phyloP scores from a whole-genome alignment of 108 stramenopile species.

The Mediolabrus comicus region DNA sequence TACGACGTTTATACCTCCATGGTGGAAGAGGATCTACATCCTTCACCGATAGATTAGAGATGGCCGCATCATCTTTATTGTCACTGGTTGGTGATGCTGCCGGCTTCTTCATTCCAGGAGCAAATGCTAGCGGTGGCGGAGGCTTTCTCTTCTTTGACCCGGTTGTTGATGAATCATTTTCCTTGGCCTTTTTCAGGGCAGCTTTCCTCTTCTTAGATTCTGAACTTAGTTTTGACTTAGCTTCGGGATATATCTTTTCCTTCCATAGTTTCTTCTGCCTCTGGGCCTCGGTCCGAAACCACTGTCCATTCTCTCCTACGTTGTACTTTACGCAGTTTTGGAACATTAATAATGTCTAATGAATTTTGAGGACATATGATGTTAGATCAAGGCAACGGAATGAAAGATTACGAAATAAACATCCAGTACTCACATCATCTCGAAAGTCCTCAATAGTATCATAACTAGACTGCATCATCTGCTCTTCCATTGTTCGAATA shows the following conservation, averaged over 20 bases:
- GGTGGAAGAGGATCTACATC: conserved; percentile 50
- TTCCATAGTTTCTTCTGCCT: conserved; percentile 76
- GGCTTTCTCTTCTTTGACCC: conserved; percentile 56
- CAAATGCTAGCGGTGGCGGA: conserved; percentile 42
- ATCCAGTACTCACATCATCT: conserved; percentile 55
- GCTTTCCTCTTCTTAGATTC: conserved; percentile 65
- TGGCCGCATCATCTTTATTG: conserved; percentile 34
- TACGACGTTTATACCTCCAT: conserved; percentile 55
- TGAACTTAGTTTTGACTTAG: conserved; percentile 49
- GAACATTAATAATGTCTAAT: conserved; percentile 68
- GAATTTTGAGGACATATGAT: background rate
- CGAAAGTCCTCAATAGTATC: conserved; percentile 64
- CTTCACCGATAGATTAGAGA: conserved; percentile 37
- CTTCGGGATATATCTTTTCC: conserved; percentile 69
- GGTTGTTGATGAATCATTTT: conserved; percentile 19
- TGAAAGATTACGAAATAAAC: background rate
- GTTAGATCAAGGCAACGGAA: background rate
- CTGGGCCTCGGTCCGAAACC: conserved; percentile 81
- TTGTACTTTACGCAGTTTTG: conserved; percentile 85
- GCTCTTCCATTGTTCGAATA: conserved; percentile 74
- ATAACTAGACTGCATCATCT: conserved; percentile 64
- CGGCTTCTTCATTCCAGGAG: conserved; percentile 14
- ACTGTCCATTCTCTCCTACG: conserved; percentile 68
- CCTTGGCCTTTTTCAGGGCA: conserved; percentile 37
- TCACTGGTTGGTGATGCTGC: conserved; percentile 4